Evolutionary conservation across 371 early-diverging fungal species (phyloP).

Genomic region (Mucor plumbeus): DNA sequence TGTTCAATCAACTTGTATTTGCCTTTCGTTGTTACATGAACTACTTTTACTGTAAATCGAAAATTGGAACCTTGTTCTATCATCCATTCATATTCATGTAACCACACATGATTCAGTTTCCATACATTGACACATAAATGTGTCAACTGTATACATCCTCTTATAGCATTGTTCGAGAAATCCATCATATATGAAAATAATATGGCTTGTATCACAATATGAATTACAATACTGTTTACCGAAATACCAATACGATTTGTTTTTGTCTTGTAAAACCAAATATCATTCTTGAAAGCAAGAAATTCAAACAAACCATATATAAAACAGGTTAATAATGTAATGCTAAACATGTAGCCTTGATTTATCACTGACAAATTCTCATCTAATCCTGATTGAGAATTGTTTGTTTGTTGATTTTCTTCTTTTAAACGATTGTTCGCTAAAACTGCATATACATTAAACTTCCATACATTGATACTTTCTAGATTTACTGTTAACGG

Average conservation of each 20-base stretch:
- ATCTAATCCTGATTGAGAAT: slow-evolving; percentile 62
- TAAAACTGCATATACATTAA: slow-evolving; percentile 65
- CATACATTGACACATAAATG: slow-evolving; percentile 59
- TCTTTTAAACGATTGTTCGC: slow-evolving; percentile 54
- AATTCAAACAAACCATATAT: slow-evolving; percentile 92
- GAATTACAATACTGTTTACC: slow-evolving; percentile 81
- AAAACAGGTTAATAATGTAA: slow-evolving; percentile 83
- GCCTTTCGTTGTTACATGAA: slow-evolving; percentile 17
- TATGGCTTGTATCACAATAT: slow-evolving; percentile 84
- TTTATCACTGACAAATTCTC: slow-evolving; percentile 62
- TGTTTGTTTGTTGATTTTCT: slow-evolving; percentile 67
- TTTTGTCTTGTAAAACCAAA: slow-evolving; percentile 90
- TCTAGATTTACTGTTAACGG: slow-evolving; percentile 72
- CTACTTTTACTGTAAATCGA: background rate
- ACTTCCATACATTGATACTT: slow-evolving; percentile 78
- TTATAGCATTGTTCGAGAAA: slow-evolving; percentile 81
- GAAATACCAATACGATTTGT: slow-evolving; percentile 85
- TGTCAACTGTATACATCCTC: slow-evolving; percentile 91
- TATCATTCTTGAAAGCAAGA: slow-evolving; percentile 95
- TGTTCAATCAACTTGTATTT: slow-evolving; percentile 45
- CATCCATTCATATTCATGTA: slow-evolving; percentile 6
- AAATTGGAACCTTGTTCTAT: background rate
- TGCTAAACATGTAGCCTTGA: slow-evolving; percentile 84
- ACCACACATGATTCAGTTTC: slow-evolving; percentile 44
- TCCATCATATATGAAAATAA: slow-evolving; percentile 90